Evolutionary conservation across 2,329 filamentous ascomycete genomes (phyloP), one percentile per base, ranked within the genome.

Genomic region (Cadophora malorum): DNA sequence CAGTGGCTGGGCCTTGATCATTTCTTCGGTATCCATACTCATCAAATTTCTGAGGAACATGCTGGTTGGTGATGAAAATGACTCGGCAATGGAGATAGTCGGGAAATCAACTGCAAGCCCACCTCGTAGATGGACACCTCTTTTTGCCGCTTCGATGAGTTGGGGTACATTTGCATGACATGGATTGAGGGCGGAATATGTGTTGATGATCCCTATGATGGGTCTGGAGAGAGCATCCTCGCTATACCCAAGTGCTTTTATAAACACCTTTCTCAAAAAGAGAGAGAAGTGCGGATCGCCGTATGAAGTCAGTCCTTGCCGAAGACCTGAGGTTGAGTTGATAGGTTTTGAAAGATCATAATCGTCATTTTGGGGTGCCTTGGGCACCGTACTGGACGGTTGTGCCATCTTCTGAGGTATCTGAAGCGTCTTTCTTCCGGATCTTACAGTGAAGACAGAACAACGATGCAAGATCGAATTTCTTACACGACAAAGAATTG

Each of bases 21-120:
- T 93, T 80, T 93, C 90, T 77, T 93, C 91, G 0, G 91, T 93
- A 75, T 93, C 91, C 88, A 93, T 91, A 71, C 88, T 90, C 90
- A 93, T 93, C 66, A 93, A 75, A 71, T 93, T 93, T 38, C 91
- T 79, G 59, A 93, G 75, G 65, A 88, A 92, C 91, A 93, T 92
- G 79, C 90, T 92, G 4, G 90, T 92, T 2, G 90, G 90, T 55
- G 84, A 81, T 0, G 90, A 83, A 75, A 93, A 93, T 2, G 83
- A 85, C 81, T 93, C 90, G 71, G 90, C 88, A 0, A 93, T 75
- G 70, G 88, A 91, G 65, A 93, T 92, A 0, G 90, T 93, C 0
- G 90, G 90, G 71, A 93, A 93, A 47, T 92, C 90, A 25, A 93
- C 84, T 0, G 90, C 88, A 33, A 93, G 78, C 0, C 90, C 91